phyloP scores from a whole-genome alignment of 495 filamentous ascomycete genomes.

The Bryoglossum gracile region DNA sequence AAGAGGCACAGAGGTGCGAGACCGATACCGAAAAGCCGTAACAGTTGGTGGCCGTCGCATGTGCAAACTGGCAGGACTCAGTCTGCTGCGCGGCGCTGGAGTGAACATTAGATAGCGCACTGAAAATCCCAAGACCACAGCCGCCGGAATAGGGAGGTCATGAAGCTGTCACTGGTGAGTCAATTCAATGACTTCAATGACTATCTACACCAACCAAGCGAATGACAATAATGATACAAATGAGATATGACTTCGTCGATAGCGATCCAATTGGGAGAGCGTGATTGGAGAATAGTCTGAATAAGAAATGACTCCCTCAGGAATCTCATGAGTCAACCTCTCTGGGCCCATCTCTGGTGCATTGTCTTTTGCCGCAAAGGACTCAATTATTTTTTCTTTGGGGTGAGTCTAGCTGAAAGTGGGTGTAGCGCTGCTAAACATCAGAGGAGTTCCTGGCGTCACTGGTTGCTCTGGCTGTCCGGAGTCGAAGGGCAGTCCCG shows the following conservation, averaged over 20 bases:
- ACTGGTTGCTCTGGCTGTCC: too few species aligned
- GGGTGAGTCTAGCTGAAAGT: too few species aligned
- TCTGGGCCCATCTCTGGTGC: too few species aligned
- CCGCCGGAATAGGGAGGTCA: background rate
- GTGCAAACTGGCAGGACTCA: background rate
- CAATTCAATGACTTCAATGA: background rate
- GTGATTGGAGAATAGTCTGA: background rate
- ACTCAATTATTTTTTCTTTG: too few species aligned
- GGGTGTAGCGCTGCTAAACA: too few species aligned
- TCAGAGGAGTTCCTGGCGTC: too few species aligned
- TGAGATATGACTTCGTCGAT: too few species aligned
- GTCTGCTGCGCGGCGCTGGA: background rate
- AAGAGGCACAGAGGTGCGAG: background rate
- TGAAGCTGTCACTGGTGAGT: background rate
- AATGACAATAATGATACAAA: background rate
- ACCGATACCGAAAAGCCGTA: background rate
- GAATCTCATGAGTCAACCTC: background rate
- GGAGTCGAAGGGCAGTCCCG: too few species aligned
- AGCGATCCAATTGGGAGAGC: too few species aligned
- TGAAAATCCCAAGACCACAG: background rate
- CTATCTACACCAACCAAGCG: background rate
- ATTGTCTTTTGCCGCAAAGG: too few species aligned
- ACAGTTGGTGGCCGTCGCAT: conserved; percentile 3
- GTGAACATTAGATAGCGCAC: conserved; percentile 1
- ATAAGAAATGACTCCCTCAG: background rate